phyloP scores from a whole-genome alignment of 768 basidiomycete genomes.

The Agrocybe chaxingu region DNA sequence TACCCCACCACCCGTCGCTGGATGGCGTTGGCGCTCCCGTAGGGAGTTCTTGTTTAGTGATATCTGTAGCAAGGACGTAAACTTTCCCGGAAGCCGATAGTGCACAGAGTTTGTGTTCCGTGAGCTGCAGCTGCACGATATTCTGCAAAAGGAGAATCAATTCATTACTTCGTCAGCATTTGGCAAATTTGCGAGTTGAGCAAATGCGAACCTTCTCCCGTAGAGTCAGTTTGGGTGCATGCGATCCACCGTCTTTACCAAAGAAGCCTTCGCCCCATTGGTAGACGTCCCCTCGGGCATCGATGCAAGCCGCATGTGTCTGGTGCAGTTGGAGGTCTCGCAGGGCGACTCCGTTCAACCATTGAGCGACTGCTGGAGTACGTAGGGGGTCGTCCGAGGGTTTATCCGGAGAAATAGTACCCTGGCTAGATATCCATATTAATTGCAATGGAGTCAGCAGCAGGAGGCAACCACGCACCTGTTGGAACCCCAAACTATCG shows the following conservation, averaged over 20 bases:
- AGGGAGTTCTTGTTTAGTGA: slow-evolving; percentile 42
- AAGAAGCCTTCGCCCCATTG: slow-evolving; percentile 78
- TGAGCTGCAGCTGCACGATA: slow-evolving; percentile 61
- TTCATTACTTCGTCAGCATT: slow-evolving; percentile 1
- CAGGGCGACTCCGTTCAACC: slow-evolving; percentile 67
- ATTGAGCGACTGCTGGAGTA: slow-evolving; percentile 46
- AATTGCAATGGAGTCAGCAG: not conserved
- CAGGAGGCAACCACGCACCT: slow-evolving; percentile 37
- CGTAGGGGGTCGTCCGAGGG: slow-evolving; percentile 39
- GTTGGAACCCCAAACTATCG: slow-evolving; percentile 76
- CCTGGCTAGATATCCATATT: slow-evolving; percentile 33
- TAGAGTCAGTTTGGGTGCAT: slow-evolving; percentile 42
- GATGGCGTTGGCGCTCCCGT: slow-evolving; percentile 37
- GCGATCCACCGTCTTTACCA: slow-evolving; percentile 25
- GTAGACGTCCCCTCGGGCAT: slow-evolving; percentile 76
- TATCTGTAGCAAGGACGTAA: slow-evolving; percentile 60
- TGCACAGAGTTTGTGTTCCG: slow-evolving; percentile 65
- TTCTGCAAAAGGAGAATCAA: slow-evolving; percentile 41
- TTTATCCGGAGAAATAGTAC: slow-evolving; percentile 39
- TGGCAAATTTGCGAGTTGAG: not conserved
- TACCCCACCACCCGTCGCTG: slow-evolving; percentile 57
- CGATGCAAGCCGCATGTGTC: slow-evolving; percentile 70
- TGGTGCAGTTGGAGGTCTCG: slow-evolving; percentile 70
- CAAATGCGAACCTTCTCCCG: slow-evolving; percentile 55
- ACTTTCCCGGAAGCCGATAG: slow-evolving; percentile 76